A percentile compares a stretch with the other conserved stretches of the same genome.
phyloP scores from a whole-genome alignment of 1,284 basidiomycete species.

The Porogramme epimiltina region DNA sequence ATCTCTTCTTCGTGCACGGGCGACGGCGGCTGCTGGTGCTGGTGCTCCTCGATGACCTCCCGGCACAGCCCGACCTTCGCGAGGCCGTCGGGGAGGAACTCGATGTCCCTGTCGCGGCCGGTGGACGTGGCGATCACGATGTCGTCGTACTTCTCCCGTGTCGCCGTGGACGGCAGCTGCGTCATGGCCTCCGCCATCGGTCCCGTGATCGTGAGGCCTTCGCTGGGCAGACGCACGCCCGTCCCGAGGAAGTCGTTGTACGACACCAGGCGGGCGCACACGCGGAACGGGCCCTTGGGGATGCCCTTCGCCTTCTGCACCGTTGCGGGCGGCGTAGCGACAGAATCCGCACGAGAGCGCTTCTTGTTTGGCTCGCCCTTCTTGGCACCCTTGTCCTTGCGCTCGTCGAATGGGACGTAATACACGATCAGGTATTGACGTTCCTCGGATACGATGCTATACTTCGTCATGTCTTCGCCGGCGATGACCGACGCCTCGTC shows the following conservation, averaged over 20 bases:
- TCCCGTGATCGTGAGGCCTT: conserved; percentile 67
- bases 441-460: conserved; percentile 47
- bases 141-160: conserved; percentile 47
- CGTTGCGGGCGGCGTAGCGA: conserved; percentile 38
- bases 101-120: conserved; percentile 55
- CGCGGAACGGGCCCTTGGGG: conserved; percentile 61
- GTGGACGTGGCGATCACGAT: conserved; percentile 63
- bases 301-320: conserved; percentile 39
- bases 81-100: conserved; percentile 71
- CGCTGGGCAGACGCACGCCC: conserved; percentile 70
- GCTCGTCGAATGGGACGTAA: conserved; percentile 55
- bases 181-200: conserved; percentile 59
- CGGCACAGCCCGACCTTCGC: conserved; percentile 54
- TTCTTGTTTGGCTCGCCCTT: conserved; percentile 36
- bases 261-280: conserved; percentile 65
- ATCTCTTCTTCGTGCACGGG: conserved; percentile 40
- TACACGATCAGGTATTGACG: conserved; percentile 75
- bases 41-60: conserved; percentile 35
- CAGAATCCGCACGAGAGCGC: conserved; percentile 32
- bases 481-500: conserved; percentile 41
- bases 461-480: conserved; percentile 35
- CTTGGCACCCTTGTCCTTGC: conserved; percentile 27
- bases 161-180: conserved; percentile 48
- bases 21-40: conserved; percentile 25
- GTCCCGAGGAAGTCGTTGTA: conserved; percentile 69